Evolutionary conservation across 257 asterid species (phyloP).

Genomic region (Osmanthus fragrans): DNA sequence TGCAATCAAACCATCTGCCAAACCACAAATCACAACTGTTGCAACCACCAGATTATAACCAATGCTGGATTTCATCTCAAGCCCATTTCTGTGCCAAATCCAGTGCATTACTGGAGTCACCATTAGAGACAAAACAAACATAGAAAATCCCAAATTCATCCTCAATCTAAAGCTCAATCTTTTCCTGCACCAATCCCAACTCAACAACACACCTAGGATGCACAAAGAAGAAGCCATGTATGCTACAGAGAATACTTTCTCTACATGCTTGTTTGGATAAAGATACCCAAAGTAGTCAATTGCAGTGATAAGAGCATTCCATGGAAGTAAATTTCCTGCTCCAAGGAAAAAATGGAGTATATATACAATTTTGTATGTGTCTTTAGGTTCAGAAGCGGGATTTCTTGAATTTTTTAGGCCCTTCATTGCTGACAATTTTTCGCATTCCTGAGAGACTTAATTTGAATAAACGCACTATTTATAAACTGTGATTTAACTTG

Average conservation of each 20-base stretch:
- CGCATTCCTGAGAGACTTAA: not conserved
- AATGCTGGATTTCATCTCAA: slow-evolving; percentile 26
- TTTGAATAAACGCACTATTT: not conserved
- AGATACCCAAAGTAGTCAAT: slow-evolving; percentile 65
- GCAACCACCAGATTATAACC: slow-evolving; percentile 42
- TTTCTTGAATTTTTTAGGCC: slow-evolving; percentile 18
- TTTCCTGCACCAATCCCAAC: slow-evolving; percentile 29
- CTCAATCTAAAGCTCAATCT: slow-evolving; percentile 49
- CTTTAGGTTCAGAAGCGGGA: slow-evolving; percentile 25
- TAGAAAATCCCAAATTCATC: slow-evolving; percentile 61
- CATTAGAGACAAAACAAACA: slow-evolving; percentile 57
- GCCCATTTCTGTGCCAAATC: slow-evolving; percentile 30
- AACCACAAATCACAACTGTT: slow-evolving; percentile 62
- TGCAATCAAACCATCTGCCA: slow-evolving; percentile 69
- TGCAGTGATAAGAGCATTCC: slow-evolving; percentile 80
- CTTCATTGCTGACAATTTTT: slow-evolving; percentile 20
- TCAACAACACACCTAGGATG: slow-evolving; percentile 45
- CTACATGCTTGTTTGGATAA: slow-evolving; percentile 62
- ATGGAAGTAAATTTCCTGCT: slow-evolving; percentile 77
- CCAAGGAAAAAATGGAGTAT: slow-evolving; percentile 75
- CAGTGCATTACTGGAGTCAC: slow-evolving; percentile 58
- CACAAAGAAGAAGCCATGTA: slow-evolving; percentile 68
- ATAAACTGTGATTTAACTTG: not conserved
- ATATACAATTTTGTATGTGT: slow-evolving; percentile 56
- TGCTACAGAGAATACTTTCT: slow-evolving; percentile 65